A percentile compares a stretch with the other conserved stretches of the same genome.
phyloP scores from a whole-genome alignment of 352 stramenopile genomes.

The Phytopythium ostracodes region DNA sequence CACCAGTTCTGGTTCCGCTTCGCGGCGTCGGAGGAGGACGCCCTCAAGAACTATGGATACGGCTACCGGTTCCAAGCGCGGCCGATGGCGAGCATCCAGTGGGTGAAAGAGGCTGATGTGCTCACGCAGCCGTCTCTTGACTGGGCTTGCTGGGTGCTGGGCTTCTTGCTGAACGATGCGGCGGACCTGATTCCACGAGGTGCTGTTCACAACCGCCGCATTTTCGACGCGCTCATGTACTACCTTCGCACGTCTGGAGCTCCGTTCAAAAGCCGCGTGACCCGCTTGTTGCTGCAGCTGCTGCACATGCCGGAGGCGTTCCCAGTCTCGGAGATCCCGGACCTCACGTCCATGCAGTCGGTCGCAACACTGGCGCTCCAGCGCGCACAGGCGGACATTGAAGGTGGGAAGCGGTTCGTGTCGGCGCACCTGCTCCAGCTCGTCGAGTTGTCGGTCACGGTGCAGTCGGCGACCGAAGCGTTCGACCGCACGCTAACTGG shows the following conservation, averaged over 20 bases:
- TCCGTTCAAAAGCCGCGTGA: conserved; percentile 76
- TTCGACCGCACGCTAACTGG: conserved; percentile 29
- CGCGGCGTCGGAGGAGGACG: conserved; percentile 55
- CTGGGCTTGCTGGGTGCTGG: conserved; percentile 84
- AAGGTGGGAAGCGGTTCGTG: conserved; percentile 62
- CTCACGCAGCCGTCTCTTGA: conserved; percentile 71
- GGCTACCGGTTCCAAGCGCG: conserved; percentile 84
- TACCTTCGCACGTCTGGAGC: conserved; percentile 77
- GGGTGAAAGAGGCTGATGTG: conserved; percentile 78
- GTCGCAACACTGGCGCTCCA: conserved; percentile 57
- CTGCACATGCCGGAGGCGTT: conserved; percentile 63
- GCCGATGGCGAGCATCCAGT: conserved; percentile 71
- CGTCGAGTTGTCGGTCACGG: conserved; percentile 72
- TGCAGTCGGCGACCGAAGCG: conserved; percentile 27
- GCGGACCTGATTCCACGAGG: conserved; percentile 56
- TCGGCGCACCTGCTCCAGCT: conserved; percentile 73
- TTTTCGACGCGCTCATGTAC: conserved; percentile 75
- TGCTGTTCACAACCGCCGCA: conserved; percentile 76
- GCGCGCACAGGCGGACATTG: conserved; percentile 53
- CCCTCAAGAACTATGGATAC: conserved; percentile 57
- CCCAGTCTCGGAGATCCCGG: conserved; percentile 42
- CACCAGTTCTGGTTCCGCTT: conserved; percentile 86
- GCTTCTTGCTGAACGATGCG: conserved; percentile 76
- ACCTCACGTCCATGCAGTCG: conserved; percentile 56
- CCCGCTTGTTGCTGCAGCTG: conserved; percentile 73